Evolutionary conservation across 2,329 filamentous ascomycete genomes (phyloP).

Genomic region (Malbranchea zuffiana): DNA sequence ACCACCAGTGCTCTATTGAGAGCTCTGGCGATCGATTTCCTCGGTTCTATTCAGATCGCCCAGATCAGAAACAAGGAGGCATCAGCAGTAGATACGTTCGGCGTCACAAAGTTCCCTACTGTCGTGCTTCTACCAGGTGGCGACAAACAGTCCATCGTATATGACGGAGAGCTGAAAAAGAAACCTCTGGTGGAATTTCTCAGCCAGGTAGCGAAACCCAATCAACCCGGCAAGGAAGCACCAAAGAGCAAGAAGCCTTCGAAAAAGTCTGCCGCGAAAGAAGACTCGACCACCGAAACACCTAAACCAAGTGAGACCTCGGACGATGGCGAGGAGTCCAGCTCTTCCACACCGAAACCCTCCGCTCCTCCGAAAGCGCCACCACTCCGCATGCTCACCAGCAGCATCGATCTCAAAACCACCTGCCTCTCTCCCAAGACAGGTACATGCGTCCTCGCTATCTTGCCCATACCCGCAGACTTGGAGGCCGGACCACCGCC

Average conservation of each 20-base stretch:
- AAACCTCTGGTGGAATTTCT: slow-evolving; percentile 71
- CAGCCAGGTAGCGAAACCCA: slow-evolving; percentile 64
- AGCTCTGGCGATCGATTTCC: slow-evolving; percentile 81
- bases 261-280: slow-evolving; percentile 38
- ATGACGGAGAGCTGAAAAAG: slow-evolving; percentile 79
- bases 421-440: slow-evolving; percentile 67
- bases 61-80: slow-evolving; percentile 77
- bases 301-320: slow-evolving; percentile 29
- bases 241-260: slow-evolving; percentile 21
- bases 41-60: slow-evolving; percentile 65
- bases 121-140: slow-evolving; percentile 68
- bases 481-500: slow-evolving; percentile 39
- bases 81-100: slow-evolving; percentile 60
- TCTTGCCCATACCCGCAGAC: slow-evolving; percentile 49
- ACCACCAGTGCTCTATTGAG: slow-evolving; percentile 72
- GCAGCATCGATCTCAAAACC: slow-evolving; percentile 52
- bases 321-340: not conserved
- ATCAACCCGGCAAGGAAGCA: slow-evolving; percentile 51
- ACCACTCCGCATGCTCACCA: slow-evolving; percentile 55
- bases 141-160: slow-evolving; percentile 56
- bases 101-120: slow-evolving; percentile 65
- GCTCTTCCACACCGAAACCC: slow-evolving; percentile 24
- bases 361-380: slow-evolving; percentile 42
- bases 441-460: slow-evolving; percentile 69
- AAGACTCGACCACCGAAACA: slow-evolving; percentile 43